phyloP scores from a whole-genome alignment of 345 rosid species.

The Conringia planisiliqua region DNA sequence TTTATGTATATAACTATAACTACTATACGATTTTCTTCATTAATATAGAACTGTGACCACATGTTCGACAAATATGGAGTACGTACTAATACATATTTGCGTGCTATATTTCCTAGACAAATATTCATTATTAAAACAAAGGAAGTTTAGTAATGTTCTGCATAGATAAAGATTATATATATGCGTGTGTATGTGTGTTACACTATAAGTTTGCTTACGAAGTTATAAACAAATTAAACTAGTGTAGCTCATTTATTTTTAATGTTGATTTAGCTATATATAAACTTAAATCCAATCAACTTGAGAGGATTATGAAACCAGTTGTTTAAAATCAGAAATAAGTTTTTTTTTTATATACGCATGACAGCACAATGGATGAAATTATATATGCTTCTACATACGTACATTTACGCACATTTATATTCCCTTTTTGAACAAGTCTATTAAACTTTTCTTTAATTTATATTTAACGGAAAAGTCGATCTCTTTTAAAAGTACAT shows the following conservation, averaged over 20 bases:
- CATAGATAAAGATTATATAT: no score
- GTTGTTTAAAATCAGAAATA: not conserved
- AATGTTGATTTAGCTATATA: not conserved
- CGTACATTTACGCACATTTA: constrained; percentile 5
- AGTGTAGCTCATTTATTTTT: not conserved
- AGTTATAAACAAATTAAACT: not conserved
- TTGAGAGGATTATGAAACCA: not conserved
- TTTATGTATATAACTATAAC: no score
- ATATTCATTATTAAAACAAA: no score
- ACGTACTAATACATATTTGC: no score
- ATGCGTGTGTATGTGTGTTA: not conserved
- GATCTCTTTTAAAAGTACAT: constrained; percentile 32
- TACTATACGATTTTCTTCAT: no score
- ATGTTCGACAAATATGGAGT: no score
- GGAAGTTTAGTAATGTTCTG: no score
- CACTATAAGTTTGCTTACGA: not conserved
- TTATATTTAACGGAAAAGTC: constrained; percentile 14
- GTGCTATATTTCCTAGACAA: no score
- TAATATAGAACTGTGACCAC: no score
- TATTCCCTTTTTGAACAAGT: constrained; percentile 12
- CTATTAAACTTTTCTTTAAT: not conserved
- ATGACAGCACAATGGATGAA: not conserved
- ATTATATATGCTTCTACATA: not conserved
- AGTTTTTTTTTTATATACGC: no score
- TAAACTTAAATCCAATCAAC: not conserved